Evolutionary conservation across 805 yeast genomes (phyloP), one percentile per base, ranked within the genome.

Genomic region (Cyberlindnera nakhonratchasimensis): DNA sequence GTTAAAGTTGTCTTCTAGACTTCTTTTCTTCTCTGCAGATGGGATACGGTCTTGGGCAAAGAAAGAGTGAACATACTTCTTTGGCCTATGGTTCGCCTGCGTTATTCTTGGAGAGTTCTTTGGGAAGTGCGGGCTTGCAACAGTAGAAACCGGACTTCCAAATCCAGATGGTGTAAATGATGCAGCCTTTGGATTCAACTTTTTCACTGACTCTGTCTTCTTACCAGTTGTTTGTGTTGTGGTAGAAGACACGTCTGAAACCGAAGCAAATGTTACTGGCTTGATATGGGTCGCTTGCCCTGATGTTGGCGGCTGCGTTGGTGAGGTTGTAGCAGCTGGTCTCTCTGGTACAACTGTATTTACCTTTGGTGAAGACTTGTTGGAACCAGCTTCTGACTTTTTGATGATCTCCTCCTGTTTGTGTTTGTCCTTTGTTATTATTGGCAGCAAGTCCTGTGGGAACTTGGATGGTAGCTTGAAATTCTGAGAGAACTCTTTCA

Each of bases 401-500:
- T 54, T 71, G 52, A 71, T 58, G 26, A 79, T 77, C 57, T 79
- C 83, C 43, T 77, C 78, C 57, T 80, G 86, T 57, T 79, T 80
- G n/a, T 58, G 57, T 55, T 76, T 78, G 51, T 80, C 85, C 61
- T 85, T 81, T 9, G 90, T 67, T 24, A 83, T 65, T 16, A 84
- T 81, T 7, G 93, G 89, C 47, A 82, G 65, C 46, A 81, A 67
- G 53, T 83, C 89, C 19, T 47, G 41, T 10, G 60, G 60, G 48
- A 69, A 64, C 37, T 67, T 67, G 26, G 76, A 77, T 3, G 83
- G 84, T 23, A 89, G 77, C 62, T 86, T 86, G 63, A 87, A 86
- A 52, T 77, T 84, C 37, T 86, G 87, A 29, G 95, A 78, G 58
- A 90, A 89, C 56, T 85, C 86, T 48, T 77, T 79, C 42, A 87